Conservation (phyloP, 2,329 filamentous ascomycete genomes). For the Metarhizium album region DNA sequence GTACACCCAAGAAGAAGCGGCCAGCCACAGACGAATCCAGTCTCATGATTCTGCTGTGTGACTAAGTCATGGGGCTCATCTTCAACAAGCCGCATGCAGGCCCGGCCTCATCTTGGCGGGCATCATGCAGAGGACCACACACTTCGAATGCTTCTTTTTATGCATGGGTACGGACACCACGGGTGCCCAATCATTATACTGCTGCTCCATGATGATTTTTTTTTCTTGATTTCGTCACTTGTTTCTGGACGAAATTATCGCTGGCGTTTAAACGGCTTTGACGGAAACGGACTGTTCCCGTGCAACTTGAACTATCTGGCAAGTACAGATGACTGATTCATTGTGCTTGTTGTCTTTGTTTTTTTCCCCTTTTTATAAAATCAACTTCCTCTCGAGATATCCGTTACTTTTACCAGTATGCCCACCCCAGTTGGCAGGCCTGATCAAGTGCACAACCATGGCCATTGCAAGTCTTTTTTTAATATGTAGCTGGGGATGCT, state of each 20-base stretch:
- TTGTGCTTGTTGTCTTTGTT: background rate
- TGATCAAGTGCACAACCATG: background rate
- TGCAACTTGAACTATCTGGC: background rate
- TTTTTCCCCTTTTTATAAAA: background rate
- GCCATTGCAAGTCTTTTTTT: constrained; percentile 6
- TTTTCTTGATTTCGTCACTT: background rate
- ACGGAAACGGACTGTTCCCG: background rate
- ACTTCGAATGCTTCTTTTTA: constrained; percentile 1
- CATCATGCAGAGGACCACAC: background rate
- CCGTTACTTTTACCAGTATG: background rate
- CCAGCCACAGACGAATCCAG: background rate
- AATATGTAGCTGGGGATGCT: constrained; percentile 4
- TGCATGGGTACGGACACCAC: constrained; percentile 7
- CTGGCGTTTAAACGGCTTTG: constrained; percentile 9
- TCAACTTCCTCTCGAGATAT: background rate
- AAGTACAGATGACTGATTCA: background rate
- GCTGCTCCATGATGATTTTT: background rate
- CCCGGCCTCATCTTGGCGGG: background rate
- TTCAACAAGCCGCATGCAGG: background rate
- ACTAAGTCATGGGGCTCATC: background rate
- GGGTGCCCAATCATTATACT: constrained; percentile 5
- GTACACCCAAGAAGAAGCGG: background rate
- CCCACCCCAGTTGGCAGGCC: background rate
- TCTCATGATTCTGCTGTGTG: background rate
- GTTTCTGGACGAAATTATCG: constrained; percentile 5